phyloP scores from a whole-genome alignment of 164 flowering plant genomes.

The Kingdonia uniflora region DNA sequence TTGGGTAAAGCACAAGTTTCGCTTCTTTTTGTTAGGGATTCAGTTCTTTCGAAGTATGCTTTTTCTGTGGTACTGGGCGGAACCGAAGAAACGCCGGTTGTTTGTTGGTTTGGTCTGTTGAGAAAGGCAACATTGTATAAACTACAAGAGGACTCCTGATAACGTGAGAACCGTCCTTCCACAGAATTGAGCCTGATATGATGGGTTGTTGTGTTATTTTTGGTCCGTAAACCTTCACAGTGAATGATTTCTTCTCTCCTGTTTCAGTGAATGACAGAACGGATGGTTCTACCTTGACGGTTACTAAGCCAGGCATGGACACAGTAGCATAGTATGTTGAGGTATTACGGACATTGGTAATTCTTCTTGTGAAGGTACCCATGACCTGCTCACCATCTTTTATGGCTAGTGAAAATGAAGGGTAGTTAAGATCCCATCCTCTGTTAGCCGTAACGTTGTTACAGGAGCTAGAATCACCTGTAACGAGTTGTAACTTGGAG shows the following conservation, averaged over 20 bases:
- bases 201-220: slow-evolving; percentile 22
- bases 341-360: slow-evolving; percentile 30
- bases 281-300: slow-evolving; percentile 18
- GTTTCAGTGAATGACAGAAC: slow-evolving; percentile 18
- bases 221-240: slow-evolving; percentile 23
- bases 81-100: slow-evolving; percentile 1
- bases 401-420: slow-evolving; percentile 28
- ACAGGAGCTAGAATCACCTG: slow-evolving; percentile 12
- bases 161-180: slow-evolving; percentile 22
- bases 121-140: slow-evolving; percentile 13
- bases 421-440: slow-evolving; percentile 39
- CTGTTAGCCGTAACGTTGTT: slow-evolving; percentile 12
- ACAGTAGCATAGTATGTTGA: background rate
- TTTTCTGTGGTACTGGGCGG: slow-evolving; percentile 11
- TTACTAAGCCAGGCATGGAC: slow-evolving; percentile 7
- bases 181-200: slow-evolving; percentile 24
- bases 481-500: background rate
- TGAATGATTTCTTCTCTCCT: slow-evolving; percentile 22
- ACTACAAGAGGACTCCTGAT: slow-evolving; percentile 34
- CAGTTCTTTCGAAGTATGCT: slow-evolving; percentile 8
- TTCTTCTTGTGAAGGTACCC: slow-evolving; percentile 26
- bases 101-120: background rate
- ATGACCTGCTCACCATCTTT: slow-evolving; percentile 10
- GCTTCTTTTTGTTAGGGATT: background rate
- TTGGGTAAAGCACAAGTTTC: background rate